Evolutionary conservation across 306 rosid genomes (phyloP), one percentile per base, ranked within the genome.

Genomic region (Quercus variabilis): DNA sequence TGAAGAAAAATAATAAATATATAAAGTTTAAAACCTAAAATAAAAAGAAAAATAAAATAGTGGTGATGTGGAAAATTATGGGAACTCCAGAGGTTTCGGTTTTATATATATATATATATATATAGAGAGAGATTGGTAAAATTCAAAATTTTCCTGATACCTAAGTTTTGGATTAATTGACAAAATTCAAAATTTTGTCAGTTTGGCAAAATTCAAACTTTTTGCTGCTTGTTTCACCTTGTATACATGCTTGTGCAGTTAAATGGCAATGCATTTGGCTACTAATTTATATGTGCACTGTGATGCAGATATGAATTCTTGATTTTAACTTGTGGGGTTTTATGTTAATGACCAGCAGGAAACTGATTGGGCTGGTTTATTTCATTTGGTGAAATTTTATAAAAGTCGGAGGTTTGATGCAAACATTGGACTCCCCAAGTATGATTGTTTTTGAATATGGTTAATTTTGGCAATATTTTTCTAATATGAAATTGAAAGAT

Each of bases 341-440:
- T 30, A 54, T 78, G 78, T 74, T 64, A 15, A 74, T 82, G 74
- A 75, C 79, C 56, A 69, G 72, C 90, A 91, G 99, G 99, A 95
- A 76, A 93, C 93, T 74, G 98, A 90, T 85, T 93, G 90, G 92
- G 92, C 98, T 79, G 97, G 97, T 87, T 87, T 95, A 43, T 86
- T 90, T 49, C 94, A 93, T 86, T 85, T 95, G 84, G 87, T 93
- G 82, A 90, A 90, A 79, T 95, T 86, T 87, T 95, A 90, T 72
- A 91, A 89, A 85, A 91, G 93, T 82, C 85, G 90, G 54, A 92
- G 98, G 78, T 93, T 95, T 88, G 98, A 95, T 82, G 79, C 93
- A 30, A 89, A 93, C 83, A 95, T 92, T 55, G 97, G 99, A 93
- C 98, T 95, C 62, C 99, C 99, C 82, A 95, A 91, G 99, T 95